Evolutionary conservation across 192 early-diverging fungal species (phyloP).

Genomic region (Chytriomyces hyalinus): DNA sequence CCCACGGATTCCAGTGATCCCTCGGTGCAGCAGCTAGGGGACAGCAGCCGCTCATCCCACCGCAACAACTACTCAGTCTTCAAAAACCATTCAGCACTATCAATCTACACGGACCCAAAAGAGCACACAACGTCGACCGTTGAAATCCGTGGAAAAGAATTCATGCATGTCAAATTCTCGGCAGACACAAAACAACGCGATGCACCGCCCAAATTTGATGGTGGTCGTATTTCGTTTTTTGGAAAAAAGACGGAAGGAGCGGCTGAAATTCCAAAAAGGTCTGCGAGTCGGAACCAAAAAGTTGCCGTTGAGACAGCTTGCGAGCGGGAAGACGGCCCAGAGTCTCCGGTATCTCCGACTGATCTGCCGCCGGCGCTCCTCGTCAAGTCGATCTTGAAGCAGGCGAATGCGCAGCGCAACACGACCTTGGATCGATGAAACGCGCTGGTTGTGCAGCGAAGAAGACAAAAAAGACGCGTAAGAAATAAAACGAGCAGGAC

Average conservation of each 20-base stretch:
- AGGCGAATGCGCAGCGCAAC: neutral
- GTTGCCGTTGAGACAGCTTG: neutral
- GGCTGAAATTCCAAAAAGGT: neutral
- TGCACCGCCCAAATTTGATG: neutral
- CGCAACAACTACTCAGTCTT: no score
- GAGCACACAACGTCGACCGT: neutral
- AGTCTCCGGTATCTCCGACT: no score
- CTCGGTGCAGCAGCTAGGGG: no score
- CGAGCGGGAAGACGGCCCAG: no score
- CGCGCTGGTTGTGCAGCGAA: neutral
- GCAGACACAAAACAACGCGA: neutral
- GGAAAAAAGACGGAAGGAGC: neutral
- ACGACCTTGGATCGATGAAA: neutral
- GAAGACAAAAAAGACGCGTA: neutral
- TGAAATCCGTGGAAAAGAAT: neutral
- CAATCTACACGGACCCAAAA: neutral
- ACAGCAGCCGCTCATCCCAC: no score
- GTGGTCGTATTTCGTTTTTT: neutral
- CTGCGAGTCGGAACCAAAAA: neutral
- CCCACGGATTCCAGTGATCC: no score
- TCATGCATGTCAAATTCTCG: neutral
- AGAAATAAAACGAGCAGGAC: neutral
- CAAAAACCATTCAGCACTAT: no score
- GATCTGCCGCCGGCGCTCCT: neutral
- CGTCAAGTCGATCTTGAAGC: neutral